phyloP scores from a whole-genome alignment of 2,329 filamentous ascomycete species.

The Bipolaris victoriae region DNA sequence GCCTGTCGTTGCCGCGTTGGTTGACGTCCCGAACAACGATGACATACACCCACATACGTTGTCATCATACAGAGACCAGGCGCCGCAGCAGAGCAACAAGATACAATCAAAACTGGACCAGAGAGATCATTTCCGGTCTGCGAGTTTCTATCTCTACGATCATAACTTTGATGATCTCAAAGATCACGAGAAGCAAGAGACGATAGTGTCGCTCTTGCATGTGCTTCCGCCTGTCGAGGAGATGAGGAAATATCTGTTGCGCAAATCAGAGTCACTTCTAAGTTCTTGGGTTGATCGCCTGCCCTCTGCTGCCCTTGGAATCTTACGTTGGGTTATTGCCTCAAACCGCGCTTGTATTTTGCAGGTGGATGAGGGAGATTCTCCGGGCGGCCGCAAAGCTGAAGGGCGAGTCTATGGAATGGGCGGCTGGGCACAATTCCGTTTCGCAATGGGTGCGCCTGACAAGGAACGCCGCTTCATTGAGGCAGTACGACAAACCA shows the following conservation, averaged over 20 bases:
- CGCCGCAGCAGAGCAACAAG: background rate
- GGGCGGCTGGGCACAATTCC: slow-evolving; percentile 75
- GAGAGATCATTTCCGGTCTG: slow-evolving; percentile 37
- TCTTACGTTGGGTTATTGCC: slow-evolving; percentile 86
- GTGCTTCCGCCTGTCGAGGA: slow-evolving; percentile 66
- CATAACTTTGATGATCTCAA: slow-evolving; percentile 64
- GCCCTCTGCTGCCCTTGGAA: slow-evolving; percentile 67
- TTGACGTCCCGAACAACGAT: background rate
- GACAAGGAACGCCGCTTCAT: slow-evolving; percentile 83
- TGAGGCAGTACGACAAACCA: slow-evolving; percentile 61
- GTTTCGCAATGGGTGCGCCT: slow-evolving; percentile 87
- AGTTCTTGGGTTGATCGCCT: slow-evolving; percentile 64
- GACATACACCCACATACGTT: background rate
- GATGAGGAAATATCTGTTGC: slow-evolving; percentile 60
- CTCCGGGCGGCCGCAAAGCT: slow-evolving; percentile 36
- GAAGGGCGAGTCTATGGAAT: slow-evolving; percentile 68
- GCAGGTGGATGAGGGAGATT: slow-evolving; percentile 63
- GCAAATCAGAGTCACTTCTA: slow-evolving; percentile 49
- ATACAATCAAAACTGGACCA: background rate
- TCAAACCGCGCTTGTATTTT: slow-evolving; percentile 89
- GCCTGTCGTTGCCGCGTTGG: slow-evolving; percentile 26
- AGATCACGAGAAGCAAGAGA: slow-evolving; percentile 54
- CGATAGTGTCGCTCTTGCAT: slow-evolving; percentile 61
- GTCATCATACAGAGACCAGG: background rate
- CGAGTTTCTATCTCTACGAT: slow-evolving; percentile 56